Evolutionary conservation across 2,329 filamentous ascomycete species (phyloP).

Genomic region (Claviceps quebecensis): DNA sequence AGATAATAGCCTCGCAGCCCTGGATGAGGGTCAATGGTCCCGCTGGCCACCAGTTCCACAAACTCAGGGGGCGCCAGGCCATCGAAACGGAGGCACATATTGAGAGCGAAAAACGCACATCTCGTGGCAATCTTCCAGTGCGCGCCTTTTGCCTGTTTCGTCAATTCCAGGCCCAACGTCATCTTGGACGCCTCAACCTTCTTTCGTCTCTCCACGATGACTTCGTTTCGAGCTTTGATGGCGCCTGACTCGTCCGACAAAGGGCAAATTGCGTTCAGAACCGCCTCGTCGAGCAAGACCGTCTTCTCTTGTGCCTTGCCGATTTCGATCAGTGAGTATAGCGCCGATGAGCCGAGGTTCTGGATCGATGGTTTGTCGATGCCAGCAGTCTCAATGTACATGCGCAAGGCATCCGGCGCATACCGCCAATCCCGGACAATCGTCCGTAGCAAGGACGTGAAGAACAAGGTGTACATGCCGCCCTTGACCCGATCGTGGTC

Average conservation of each 20-base stretch:
- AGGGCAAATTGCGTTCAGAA: slow-evolving; percentile 60
- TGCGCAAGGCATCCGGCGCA: slow-evolving; percentile 73
- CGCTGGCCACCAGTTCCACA: slow-evolving; percentile 67
- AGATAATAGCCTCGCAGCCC: slow-evolving; percentile 70
- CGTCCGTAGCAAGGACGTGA: slow-evolving; percentile 77
- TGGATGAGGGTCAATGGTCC: slow-evolving; percentile 82
- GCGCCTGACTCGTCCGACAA: slow-evolving; percentile 44
- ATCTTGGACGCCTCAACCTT: slow-evolving; percentile 76
- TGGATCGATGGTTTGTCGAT: slow-evolving; percentile 94
- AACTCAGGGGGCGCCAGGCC: slow-evolving; percentile 69
- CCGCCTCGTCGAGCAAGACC: slow-evolving; percentile 61
- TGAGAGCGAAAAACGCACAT: slow-evolving; percentile 80
- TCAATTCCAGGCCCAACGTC: slow-evolving; percentile 65
- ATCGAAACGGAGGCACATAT: slow-evolving; percentile 83
- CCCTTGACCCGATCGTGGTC: slow-evolving; percentile 93
- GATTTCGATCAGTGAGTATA: slow-evolving; percentile 84
- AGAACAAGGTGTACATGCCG: slow-evolving; percentile 78
- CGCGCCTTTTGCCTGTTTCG: slow-evolving; percentile 59
- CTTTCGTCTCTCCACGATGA: slow-evolving; percentile 59
- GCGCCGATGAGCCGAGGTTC: slow-evolving; percentile 64
- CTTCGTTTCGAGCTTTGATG: slow-evolving; percentile 49
- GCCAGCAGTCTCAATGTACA: slow-evolving; percentile 79
- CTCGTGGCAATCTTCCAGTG: slow-evolving; percentile 95
- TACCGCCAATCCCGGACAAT: slow-evolving; percentile 89
- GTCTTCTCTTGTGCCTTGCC: slow-evolving; percentile 77